phyloP scores from a whole-genome alignment of 2,329 filamentous ascomycete genomes.

The Cyanodermella asteris region DNA sequence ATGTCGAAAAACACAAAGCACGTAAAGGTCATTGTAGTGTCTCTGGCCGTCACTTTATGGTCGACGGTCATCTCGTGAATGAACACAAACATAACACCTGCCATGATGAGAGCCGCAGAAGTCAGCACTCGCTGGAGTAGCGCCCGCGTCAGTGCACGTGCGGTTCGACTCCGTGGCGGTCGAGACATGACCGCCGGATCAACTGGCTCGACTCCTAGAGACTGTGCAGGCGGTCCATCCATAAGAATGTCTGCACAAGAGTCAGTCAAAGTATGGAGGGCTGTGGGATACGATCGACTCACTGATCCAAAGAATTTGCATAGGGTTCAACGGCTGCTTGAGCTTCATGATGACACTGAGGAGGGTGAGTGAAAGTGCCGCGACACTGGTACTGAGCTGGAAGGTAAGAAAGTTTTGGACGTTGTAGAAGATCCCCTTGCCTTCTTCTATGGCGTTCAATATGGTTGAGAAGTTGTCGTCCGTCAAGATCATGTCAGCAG shows the following conservation, averaged over 20 bases:
- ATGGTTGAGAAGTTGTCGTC: conserved; percentile 86
- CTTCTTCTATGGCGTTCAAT: conserved; percentile 86
- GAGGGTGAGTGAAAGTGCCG: conserved; percentile 74
- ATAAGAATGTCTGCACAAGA: conserved; percentile 73
- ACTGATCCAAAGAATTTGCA: conserved; percentile 99
- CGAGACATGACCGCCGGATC: conserved; percentile 86
- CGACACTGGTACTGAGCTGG: conserved; percentile 90
- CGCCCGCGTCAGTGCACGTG: conserved; percentile 70
- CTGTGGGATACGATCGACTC: no score
- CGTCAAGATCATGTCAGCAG: conserved; percentile 69
- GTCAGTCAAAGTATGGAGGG: conserved; percentile 3
- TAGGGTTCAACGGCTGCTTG: conserved; percentile 88
- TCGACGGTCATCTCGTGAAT: conserved; percentile 74
- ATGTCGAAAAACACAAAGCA: conserved; percentile 98
- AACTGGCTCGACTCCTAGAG: conserved; percentile 82
- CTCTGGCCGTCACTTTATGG: conserved; percentile 65
- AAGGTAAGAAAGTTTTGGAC: conserved; percentile 99
- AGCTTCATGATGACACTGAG: conserved; percentile 83
- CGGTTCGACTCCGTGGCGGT: conserved; percentile 66
- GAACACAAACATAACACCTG: conserved; percentile 80
- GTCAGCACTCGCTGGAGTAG: conserved; percentile 71
- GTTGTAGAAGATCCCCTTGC: conserved; percentile 98
- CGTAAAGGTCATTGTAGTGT: conserved; percentile 98
- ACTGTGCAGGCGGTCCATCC: conserved; percentile 95
- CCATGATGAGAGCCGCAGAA: conserved; percentile 73